A percentile compares a stretch with the other conserved stretches of the same genome.
Evolutionary conservation across 2,329 filamentous ascomycete genomes (phyloP).

Genomic region (Pseudogymnoascus sp.): DNA sequence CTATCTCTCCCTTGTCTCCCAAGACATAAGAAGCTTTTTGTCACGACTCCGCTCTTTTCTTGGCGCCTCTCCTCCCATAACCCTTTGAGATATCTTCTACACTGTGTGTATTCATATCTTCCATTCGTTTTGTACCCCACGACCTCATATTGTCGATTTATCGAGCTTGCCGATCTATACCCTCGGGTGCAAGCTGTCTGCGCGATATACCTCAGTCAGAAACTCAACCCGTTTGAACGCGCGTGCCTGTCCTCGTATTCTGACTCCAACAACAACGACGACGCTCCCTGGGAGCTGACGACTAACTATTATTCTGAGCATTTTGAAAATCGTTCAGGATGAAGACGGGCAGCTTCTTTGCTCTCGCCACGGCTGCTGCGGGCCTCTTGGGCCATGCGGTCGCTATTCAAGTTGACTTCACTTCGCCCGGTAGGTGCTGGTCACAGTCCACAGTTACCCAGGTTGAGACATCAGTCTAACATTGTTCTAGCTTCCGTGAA

Average conservation of each 20-base stretch:
- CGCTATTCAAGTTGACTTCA: constrained; percentile 25
- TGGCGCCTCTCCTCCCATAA: not conserved
- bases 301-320: not conserved
- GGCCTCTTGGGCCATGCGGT: not conserved
- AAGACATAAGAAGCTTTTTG: not conserved
- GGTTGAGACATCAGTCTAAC: constrained; percentile 37
- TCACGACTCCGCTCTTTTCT: not conserved
- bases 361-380: not conserved
- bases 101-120: not conserved
- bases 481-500: constrained; percentile 35
- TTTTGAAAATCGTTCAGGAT: not conserved
- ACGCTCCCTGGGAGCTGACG: not conserved
- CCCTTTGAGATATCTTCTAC: not conserved
- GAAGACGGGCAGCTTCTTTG: not conserved
- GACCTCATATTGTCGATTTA: not conserved
- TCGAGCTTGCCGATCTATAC: not conserved
- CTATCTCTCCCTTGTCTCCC: not conserved
- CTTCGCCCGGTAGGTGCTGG: constrained; percentile 20
- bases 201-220: not conserved
- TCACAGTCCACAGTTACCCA: not conserved
- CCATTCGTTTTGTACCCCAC: not conserved
- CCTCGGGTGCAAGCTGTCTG: not conserved
- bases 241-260: not conserved
- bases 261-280: not conserved
- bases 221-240: not conserved